phyloP scores from a whole-genome alignment of 306 rosid species.

The Acmispon strigosus region DNA sequence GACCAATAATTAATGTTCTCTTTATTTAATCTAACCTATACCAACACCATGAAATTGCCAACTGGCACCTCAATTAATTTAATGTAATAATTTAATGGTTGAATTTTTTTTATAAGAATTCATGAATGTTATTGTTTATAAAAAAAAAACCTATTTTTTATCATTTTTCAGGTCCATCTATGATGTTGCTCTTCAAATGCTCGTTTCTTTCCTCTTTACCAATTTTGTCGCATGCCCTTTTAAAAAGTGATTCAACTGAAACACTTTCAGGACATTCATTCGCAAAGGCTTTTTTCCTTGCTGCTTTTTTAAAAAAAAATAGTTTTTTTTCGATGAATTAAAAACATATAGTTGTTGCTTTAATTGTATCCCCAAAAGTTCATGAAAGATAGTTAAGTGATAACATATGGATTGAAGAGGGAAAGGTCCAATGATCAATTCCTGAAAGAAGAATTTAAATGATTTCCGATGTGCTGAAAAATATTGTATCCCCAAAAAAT shows the following conservation, averaged over 20 bases:
- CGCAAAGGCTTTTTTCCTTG: too few relatives aligned
- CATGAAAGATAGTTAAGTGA: too few relatives aligned
- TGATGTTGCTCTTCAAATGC: neutral
- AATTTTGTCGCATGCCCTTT: neutral
- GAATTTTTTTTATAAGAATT: neutral
- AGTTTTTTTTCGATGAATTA: too few relatives aligned
- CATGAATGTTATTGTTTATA: neutral
- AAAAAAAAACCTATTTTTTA: too few relatives aligned
- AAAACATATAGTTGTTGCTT: too few relatives aligned
- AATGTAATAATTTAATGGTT: neutral
- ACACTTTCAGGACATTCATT: neutral
- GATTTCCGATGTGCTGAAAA: too few relatives aligned
- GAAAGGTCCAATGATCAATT: too few relatives aligned
- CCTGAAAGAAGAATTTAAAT: too few relatives aligned
- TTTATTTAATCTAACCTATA: slow-evolving; percentile 7
- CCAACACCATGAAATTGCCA: slow-evolving; percentile 17
- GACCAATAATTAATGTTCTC: slow-evolving; percentile 9
- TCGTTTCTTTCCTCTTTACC: neutral
- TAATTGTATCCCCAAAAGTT: too few relatives aligned
- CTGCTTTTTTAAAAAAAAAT: too few relatives aligned
- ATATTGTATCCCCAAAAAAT: too few relatives aligned
- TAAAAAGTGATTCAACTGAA: neutral
- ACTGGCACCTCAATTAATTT: neutral
- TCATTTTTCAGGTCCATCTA: neutral
- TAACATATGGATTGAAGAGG: too few relatives aligned